phyloP scores from a whole-genome alignment of 2,329 filamentous ascomycete species.

The Diplodia seriata region DNA sequence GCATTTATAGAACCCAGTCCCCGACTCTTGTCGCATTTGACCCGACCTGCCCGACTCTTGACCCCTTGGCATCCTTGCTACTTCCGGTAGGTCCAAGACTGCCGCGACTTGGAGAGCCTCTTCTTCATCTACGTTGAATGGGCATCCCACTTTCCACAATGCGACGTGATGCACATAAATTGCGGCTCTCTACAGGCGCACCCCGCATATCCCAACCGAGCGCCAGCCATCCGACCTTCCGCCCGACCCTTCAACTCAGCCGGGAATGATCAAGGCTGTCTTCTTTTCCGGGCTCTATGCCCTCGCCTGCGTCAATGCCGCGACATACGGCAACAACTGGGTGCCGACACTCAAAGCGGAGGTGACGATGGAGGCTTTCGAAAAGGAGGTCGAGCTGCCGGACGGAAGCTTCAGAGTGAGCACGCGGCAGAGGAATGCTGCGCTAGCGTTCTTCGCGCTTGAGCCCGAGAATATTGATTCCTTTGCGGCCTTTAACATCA shows the following conservation, averaged over 20 bases:
- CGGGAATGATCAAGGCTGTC: background rate
- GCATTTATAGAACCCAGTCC: background rate
- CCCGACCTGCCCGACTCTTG: conserved; percentile 19
- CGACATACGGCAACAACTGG: conserved; percentile 44
- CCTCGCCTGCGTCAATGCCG: background rate
- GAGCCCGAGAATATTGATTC: conserved; percentile 49
- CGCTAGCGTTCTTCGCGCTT: conserved; percentile 47
- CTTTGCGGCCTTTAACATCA: conserved; percentile 47
- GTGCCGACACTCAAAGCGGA: conserved; percentile 40
- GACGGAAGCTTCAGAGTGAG: conserved; percentile 46
- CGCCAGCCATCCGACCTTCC: background rate
- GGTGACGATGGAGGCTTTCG: conserved; percentile 41
- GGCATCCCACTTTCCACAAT: background rate
- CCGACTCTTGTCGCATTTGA: background rate
- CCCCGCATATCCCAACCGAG: background rate
- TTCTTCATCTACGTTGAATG: background rate
- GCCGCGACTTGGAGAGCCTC: conserved; percentile 14
- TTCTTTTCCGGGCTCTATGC: background rate
- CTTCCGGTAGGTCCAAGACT: conserved; percentile 12
- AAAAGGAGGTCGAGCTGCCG: conserved; percentile 41
- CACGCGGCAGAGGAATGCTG: conserved; percentile 48
- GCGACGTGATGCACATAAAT: background rate
- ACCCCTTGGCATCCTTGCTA: conserved; percentile 18
- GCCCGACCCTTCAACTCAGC: too few species aligned
- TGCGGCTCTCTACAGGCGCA: background rate